Conservation (phyloP, 768 basidiomycete species). For the Macrocybe gigantea region DNA sequence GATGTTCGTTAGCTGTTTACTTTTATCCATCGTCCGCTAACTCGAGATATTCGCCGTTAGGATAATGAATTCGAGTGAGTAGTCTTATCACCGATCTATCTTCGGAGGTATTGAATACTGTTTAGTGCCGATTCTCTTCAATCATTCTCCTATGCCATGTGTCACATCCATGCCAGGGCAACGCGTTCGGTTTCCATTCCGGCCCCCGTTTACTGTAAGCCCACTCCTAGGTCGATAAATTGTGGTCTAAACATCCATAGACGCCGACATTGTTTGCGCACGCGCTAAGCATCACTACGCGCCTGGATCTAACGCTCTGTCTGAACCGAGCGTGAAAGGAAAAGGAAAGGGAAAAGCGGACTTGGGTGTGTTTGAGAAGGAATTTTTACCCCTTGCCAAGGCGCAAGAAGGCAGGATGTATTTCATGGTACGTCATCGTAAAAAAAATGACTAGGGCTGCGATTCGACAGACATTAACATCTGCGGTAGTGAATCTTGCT, state of each 20-base stretch:
- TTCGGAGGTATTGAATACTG: neutral
- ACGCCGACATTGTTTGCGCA: constrained; percentile 44
- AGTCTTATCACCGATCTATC: neutral
- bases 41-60: constrained; percentile 13
- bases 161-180: constrained; percentile 58
- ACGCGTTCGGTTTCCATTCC: constrained; percentile 81
- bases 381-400: constrained; percentile 51
- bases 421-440: constrained; percentile 37
- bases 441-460: no score
- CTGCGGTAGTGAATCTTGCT: no score
- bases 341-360: constrained; percentile 31
- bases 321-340: constrained; percentile 48
- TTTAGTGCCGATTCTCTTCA: constrained; percentile 55
- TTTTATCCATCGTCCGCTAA: neutral
- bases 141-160: constrained; percentile 57
- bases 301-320: constrained; percentile 52
- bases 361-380: constrained; percentile 42
- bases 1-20: constrained; percentile 26
- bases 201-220: constrained; percentile 75
- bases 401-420: constrained; percentile 53
- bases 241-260: neutral
- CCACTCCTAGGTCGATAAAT: neutral
- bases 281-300: constrained; percentile 80
- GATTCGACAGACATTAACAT: no score
- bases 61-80: constrained; percentile 58